Conservation (phyloP, 805 yeast genomes). For the Yarrowia sp. region DNA sequence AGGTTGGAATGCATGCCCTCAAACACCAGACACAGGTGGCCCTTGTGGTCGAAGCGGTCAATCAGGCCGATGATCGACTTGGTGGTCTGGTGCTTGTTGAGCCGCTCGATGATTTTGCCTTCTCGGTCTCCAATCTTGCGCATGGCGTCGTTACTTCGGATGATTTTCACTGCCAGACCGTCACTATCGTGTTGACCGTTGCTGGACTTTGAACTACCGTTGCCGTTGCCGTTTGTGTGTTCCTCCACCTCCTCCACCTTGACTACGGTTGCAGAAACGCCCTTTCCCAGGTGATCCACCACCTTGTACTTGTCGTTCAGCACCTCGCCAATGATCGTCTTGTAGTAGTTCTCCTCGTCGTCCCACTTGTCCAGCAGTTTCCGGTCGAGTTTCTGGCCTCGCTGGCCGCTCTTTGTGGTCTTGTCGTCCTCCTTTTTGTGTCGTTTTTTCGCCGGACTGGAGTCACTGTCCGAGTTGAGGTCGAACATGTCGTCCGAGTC, state of each 20-base stretch:
- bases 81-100: constrained; percentile 66
- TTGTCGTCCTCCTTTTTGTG: constrained; percentile 1
- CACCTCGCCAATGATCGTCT: constrained; percentile 49
- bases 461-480: constrained; percentile 19
- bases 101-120: constrained; percentile 60
- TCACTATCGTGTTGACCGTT: neutral
- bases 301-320: constrained; percentile 48
- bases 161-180: constrained; percentile 61
- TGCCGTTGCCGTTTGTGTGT: neutral
- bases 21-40: constrained; percentile 85
- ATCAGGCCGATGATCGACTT: constrained; percentile 70
- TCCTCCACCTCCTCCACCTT: constrained; percentile 40
- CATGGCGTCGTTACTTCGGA: constrained; percentile 73
- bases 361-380: constrained; percentile 49
- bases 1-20: constrained; percentile 80
- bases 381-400: constrained; percentile 42
- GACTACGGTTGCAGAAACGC: constrained; percentile 50
- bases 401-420: too few species aligned
- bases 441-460: constrained; percentile 2
- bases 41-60: constrained; percentile 78
- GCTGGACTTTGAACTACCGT: neutral
- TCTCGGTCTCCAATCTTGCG: constrained; percentile 76
- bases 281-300: constrained; percentile 48
- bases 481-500: constrained; percentile 48
- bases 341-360: constrained; percentile 50